Conservation (phyloP, 805 yeast genomes). For the Wickerhamiella australiensis region DNA sequence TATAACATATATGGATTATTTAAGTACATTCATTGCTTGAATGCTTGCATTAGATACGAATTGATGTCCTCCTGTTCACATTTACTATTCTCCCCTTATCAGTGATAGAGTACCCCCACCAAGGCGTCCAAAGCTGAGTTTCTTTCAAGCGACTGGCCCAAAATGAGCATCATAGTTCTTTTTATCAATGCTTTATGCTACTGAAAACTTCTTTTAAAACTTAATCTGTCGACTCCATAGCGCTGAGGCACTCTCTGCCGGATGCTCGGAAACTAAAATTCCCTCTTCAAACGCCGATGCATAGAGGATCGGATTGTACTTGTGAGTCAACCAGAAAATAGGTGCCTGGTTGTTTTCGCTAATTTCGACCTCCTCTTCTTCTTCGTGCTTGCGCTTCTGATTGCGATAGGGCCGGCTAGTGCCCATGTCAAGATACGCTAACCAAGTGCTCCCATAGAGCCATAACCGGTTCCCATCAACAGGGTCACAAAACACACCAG, state of each 20-base stretch:
- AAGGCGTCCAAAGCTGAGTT: too few species aligned
- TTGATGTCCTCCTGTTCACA: too few species aligned
- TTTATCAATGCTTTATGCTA: not conserved
- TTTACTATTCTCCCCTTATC: too few species aligned
- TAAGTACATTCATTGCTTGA: too few species aligned
- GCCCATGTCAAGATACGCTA: constrained; percentile 57
- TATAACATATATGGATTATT: too few species aligned
- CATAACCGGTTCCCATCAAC: constrained; percentile 41
- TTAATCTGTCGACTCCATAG: constrained; percentile 1
- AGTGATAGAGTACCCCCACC: too few species aligned
- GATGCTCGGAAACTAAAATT: constrained; percentile 52
- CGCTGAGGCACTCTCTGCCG: not conserved
- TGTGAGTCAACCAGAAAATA: constrained; percentile 57
- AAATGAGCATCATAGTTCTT: too few species aligned
- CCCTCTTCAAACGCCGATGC: constrained; percentile 45
- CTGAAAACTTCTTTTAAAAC: too few species aligned
- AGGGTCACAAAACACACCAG: constrained; percentile 51
- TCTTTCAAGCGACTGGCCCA: too few species aligned
- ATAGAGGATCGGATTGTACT: constrained; percentile 58
- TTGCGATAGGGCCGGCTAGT: constrained; percentile 40
- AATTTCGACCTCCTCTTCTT: constrained; percentile 19
- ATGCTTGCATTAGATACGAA: too few species aligned
- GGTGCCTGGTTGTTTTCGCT: constrained; percentile 29
- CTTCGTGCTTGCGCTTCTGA: constrained; percentile 29
- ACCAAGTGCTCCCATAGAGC: constrained; percentile 83